Conservation (phyloP, 192 early-diverging fungal species). For the Diversispora epigaea region DNA sequence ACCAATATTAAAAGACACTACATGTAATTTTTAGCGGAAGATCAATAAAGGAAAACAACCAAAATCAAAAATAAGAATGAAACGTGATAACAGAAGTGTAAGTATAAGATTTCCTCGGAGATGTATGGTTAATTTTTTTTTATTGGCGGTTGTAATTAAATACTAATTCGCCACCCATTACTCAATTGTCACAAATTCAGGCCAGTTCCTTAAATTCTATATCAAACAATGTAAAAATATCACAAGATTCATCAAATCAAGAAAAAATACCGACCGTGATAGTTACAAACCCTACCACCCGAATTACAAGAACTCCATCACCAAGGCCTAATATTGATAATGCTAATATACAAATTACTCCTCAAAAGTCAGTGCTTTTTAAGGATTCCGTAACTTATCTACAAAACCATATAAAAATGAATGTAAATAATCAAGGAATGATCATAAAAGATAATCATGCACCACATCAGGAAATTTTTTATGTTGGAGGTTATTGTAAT, state of each 20-base stretch:
- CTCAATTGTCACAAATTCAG: not conserved
- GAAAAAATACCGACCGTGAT: not conserved
- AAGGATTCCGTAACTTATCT: constrained; percentile 9
- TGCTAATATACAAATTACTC: constrained; percentile 18
- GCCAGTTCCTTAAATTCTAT: not conserved
- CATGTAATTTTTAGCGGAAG: not conserved
- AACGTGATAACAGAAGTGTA: not conserved
- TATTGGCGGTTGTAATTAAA: not conserved
- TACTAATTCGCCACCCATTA: not conserved
- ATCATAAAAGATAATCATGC: constrained; percentile 25
- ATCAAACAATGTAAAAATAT: not conserved
- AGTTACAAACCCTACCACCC: not conserved
- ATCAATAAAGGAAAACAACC: not conserved
- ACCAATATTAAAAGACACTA: not conserved
- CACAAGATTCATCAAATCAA: constrained; percentile 4
- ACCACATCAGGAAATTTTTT: too few species aligned
- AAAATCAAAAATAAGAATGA: not conserved
- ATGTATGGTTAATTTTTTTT: not conserved
- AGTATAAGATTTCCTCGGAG: not conserved
- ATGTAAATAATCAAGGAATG: constrained; percentile 27
- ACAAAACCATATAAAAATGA: constrained; percentile 25
- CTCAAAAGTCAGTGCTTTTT: constrained; percentile 27
- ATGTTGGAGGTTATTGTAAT: too few species aligned
- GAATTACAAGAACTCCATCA: not conserved
- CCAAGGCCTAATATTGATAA: constrained; percentile 15